Evolutionary conservation across 2,329 filamentous ascomycete genomes (phyloP), one percentile per base, ranked within the genome.

Genomic region (Chaetomium olivaceum): DNA sequence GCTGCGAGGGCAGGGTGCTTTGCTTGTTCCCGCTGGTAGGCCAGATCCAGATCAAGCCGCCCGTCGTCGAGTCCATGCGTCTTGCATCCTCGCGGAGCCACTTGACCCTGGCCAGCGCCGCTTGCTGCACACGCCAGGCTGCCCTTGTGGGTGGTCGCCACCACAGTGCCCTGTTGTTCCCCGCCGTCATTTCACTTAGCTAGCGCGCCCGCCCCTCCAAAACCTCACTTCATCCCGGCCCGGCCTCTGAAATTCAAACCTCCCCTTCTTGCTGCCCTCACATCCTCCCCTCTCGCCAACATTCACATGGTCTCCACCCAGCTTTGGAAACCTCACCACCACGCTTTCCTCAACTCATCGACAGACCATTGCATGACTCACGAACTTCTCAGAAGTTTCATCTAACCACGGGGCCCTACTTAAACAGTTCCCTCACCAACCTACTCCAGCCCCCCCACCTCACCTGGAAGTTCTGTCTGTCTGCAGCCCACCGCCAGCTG

Each of bases 131-230:
- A 64, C 68, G 61, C 68, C 66, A 70, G 65, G 67, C 69, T 68
- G 62, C 63, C 69, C 70, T 69, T 67, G 70, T 70, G 69, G 69
- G 66, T 68, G 68, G 70, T 70, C 69, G 69, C 70, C 70, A 71
- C 70, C 67, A 58, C 56, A 68, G 64, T 69, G 70, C 71, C 70
- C 71, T 73, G 69, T 68, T 65, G 61, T 71, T 71, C 70, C 71
- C 71, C 70, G 70, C 71, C 69, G 67, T 73, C 71, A 70, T 72
- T 71, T 71, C 70, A 71, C 68, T 68, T 65, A 70, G 71, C 70
- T 70, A 72, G 69, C 66, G 67, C 67, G 67, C 69, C 68, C 71
- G 68, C 71, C 71, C 70, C 71, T 73, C 71, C 71, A 73, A 70
- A 70, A 69, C 71, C 68, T 70, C 65, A 68, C 56, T 66, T 62